These are phyloP conservation scores for Hirschioporus abietinus DNA, from an alignment of 768 basidiomycete genomes.

Conservation along the genomic window DNA sequence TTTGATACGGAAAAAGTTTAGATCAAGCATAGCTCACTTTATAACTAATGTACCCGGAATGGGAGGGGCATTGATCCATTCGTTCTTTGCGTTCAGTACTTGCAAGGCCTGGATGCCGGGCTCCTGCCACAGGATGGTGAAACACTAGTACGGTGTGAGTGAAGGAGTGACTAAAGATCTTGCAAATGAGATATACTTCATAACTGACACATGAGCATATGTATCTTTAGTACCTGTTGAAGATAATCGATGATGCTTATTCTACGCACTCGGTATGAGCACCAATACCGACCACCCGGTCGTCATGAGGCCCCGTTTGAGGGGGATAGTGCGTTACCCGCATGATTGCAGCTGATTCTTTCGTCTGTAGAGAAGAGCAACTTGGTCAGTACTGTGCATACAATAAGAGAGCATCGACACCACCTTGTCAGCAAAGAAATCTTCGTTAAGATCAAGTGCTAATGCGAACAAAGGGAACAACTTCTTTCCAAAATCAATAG, in stretches of 20 bases:
- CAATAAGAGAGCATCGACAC: background rate
- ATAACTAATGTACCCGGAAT: slow-evolving; percentile 56
- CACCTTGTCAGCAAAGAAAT: slow-evolving; percentile 67
- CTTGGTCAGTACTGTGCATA: slow-evolving; percentile 2
- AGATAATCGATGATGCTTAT: background rate
- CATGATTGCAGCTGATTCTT: slow-evolving; percentile 77
- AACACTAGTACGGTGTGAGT: slow-evolving; percentile 51
- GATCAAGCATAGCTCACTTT: slow-evolving; percentile 35
- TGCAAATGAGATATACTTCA: slow-evolving; percentile 52
- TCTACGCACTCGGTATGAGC: slow-evolving; percentile 74
- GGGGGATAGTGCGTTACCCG: slow-evolving; percentile 82
- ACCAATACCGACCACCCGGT: slow-evolving; percentile 73
- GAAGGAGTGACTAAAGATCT: too few species aligned
- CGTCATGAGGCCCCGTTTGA: slow-evolving; percentile 55
- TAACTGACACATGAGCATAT: slow-evolving; percentile 35
- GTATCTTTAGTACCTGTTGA: slow-evolving; percentile 8
- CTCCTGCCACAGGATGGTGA: slow-evolving; percentile 80
- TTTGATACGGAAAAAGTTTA: background rate
- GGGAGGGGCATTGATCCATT: slow-evolving; percentile 53
- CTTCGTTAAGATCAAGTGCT: slow-evolving; percentile 52
- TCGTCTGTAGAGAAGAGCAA: slow-evolving; percentile 44
- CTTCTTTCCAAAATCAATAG: slow-evolving; percentile 44
- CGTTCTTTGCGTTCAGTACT: slow-evolving; percentile 41
- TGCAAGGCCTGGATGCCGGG: slow-evolving; percentile 50
- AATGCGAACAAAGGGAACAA: slow-evolving; percentile 70